Evolutionary conservation across 2,329 filamentous ascomycete genomes (phyloP).

Genomic region (Pyrenochaeta sp.): DNA sequence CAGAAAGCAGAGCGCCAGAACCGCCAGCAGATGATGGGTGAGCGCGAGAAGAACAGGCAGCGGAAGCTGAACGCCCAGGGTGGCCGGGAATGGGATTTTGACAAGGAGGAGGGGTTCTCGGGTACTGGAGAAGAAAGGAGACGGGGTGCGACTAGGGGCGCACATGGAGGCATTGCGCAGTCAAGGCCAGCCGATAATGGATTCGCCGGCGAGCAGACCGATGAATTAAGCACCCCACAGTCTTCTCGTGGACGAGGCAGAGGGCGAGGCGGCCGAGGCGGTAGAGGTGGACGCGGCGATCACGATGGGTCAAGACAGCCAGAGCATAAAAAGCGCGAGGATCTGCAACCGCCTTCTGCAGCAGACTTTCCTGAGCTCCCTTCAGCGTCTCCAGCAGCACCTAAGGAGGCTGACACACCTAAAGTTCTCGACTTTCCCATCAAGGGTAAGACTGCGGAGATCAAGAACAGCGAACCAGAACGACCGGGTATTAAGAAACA

Average conservation of each 20-base stretch:
- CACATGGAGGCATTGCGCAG: conserved; percentile 59
- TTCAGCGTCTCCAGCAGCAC: conserved; percentile 14
- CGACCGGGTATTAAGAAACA: conserved; percentile 38
- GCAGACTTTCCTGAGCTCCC: conserved; percentile 59
- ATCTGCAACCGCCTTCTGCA: conserved; percentile 45
- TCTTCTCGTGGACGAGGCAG: conserved; percentile 40
- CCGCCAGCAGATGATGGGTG: conserved; percentile 67
- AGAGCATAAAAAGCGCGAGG: conserved; percentile 21
- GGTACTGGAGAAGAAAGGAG: conserved; percentile 53
- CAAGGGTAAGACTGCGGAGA: conserved; percentile 33
- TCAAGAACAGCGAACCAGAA: conserved; percentile 30
- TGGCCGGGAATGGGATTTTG: conserved; percentile 69
- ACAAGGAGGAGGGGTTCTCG: conserved; percentile 66
- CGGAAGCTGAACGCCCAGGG: conserved; percentile 66
- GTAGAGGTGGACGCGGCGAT: conserved; percentile 39
- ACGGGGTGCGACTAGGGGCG: conserved; percentile 59
- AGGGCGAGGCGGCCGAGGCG: conserved; percentile 44
- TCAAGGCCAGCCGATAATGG: conserved; percentile 36
- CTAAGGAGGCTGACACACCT: conserved; percentile 19
- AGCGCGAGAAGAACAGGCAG: conserved; percentile 67
- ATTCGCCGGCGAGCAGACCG: conserved; percentile 23
- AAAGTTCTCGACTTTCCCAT: conserved; percentile 43
- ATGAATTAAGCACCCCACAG: conserved; percentile 24
- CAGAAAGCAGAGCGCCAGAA: conserved; percentile 60
- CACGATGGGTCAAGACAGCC: conserved; percentile 20